Base-by-base conservation (phyloP, 805 yeast genomes). In the Candida xyloterini region DNA sequence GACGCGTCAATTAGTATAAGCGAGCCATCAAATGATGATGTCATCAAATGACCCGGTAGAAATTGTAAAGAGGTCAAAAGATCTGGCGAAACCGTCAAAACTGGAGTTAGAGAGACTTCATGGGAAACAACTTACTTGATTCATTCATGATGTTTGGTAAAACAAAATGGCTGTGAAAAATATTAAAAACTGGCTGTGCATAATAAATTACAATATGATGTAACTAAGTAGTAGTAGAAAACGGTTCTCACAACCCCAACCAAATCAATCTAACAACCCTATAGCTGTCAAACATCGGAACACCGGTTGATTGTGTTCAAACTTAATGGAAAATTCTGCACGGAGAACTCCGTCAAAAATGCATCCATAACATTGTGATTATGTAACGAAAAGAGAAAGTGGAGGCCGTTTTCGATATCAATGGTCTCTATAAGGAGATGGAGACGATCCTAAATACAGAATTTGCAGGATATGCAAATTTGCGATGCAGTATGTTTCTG, bases 1-100 rank as follows among this genome's bases (percentile, higher is more conserved):
- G 27, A 15, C 15, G 46, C 29, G 41, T 42, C 38, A 16, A 47
- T 41, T 13, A 50, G 15, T 6, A 40, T 10, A 10, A 50, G 5
- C 9, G 28, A 21, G 8, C 55, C 55, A 31, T 47, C 52, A 21
- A 50, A 42, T 6, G 52, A 42, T 14, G 51, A 40, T 11, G 35
- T 21, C n/a, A 37, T 21, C 15, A 37, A 30, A 15, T 21, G 27
- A 10, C 18, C 15, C 14, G 27, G 20, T 14, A 41, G 28, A 26
- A 42, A 50, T 11, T 15, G 28, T 18, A 50, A 32, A 11, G 30
- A 25, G 5, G 36, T 33, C 30, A 33, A 14, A 15, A 25, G 8
- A 15, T 24, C 35, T 11, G 25, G n/a, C 10, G 25, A 23, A 7
- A 23, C 25, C 25, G 5, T 23, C 7, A 23, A 10, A 23, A 7